Base-by-base conservation (phyloP, 495 filamentous ascomycete species). In the Arthonia radiata region DNA sequence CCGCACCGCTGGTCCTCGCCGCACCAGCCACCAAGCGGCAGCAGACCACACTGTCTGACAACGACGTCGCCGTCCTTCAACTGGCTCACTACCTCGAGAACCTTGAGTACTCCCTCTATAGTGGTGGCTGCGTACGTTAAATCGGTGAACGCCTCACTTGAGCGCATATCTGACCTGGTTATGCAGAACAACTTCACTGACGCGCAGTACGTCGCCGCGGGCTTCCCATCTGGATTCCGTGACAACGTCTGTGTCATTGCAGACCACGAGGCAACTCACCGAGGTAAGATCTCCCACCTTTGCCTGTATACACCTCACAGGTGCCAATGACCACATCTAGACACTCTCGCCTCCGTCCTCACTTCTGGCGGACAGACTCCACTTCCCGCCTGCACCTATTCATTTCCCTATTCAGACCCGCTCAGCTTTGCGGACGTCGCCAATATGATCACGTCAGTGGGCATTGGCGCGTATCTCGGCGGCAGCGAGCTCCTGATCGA, bases 401-500 rank as follows among this genome's bases (percentile, higher is more conserved):
- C 16, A n/a, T 17, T 32, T 13, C 15, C 26, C 13, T 18, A 28
- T 10, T 28, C 26, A n/a, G 26, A 18, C 26, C 26, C 26, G 5
- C 18, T 11, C 9, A 28, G 26, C 26, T 28, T 28, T 28, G 26
- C 22, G n/a, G 18, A 16, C 22, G 17, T 28, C 22, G 26, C 26
- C n/a, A 28, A 28, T 18, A 28, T 28, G 40, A 41, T 43, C 18
- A 43, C 37, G 14, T 34, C 33, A 12, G 32, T 35, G 11, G 41
- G 41, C 17, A 44, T 44, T 18, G 41, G 41, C 15, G 41, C 41
- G 23, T 44, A 43, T 25, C 33, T 44, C 10, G 41, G 41, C 3
- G 40, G 35, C 4, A 18, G 17, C 5, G 26, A 28, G 13, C 26
- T 28, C 5, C 10, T 28, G 26, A 18, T 13, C 4, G 26, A 28